Evolutionary conservation across 768 basidiomycete genomes (phyloP), one percentile per base, ranked within the genome.

Genomic region (Serendipita sp.): DNA sequence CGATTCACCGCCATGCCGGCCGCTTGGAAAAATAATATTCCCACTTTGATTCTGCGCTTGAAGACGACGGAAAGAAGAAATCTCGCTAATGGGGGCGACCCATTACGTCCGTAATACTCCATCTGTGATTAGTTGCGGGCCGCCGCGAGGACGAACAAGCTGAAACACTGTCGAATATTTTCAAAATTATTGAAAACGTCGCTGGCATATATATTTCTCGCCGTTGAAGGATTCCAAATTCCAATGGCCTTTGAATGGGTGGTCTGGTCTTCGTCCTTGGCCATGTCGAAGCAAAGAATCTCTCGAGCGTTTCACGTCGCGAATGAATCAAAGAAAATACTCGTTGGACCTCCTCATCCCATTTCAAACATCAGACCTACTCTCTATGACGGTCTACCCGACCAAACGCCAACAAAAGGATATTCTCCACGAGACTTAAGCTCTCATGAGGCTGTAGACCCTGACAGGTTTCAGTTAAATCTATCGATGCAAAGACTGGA

Each of bases 301-400:
- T 28, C 16, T 60, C 56, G 56, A 28, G 16, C 16, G 3, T 10
- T 73, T 72, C 64, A 66, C 66, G 44, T 71, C 70, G 2, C 71
- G 70, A 69, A 75, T 75, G 70, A 76, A 74, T 5, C 48, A 51
- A 51, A 32, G n/a, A 51, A 51, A 30, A 10, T 35, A 5, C 75
- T 80, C 18, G 74, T 91, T 44, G 89, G 85, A 1, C 87, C 88
- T 23, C 85, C 87, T 35, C 81, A 92, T 71, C 85, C 88, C 7
- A 70, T 88, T 60, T 90, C 89, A 8, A 82, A 92, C 76, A 77
- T 92, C 66, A 83, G 90, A 1, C 88, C 89, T 2, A 78, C 89
- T 65, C 76, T 91, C 47, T 91, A 91, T 75, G 83, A 85, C 69
- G 81, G 85, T 69, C 75, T 76, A 8, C 76, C 77, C 8, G 70